Evolutionary conservation across 75 land plant species (phyloP), one percentile per base, ranked within the genome.

Genomic region (Selaginella moellendorffii): DNA sequence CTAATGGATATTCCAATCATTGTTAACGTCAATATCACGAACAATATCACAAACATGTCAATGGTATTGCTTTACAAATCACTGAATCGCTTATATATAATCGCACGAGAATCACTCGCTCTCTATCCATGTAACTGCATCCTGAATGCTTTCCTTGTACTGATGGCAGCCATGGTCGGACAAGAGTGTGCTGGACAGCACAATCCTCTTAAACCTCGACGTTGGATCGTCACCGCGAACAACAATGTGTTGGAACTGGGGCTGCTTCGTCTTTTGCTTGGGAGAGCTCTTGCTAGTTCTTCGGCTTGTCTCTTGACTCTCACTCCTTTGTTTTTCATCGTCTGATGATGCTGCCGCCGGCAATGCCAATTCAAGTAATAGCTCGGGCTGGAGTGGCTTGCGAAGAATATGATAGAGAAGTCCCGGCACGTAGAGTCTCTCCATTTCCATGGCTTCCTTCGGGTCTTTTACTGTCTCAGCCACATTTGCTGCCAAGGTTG

Each of bases 351-450:
- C 14, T 36, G 46, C 5, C 46, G 46, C 5, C 10, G 46, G 46
- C n/a, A 36, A 36, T 5, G 46, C 46, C 14, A 36, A 36, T 5
- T 36, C 46, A 5, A 36, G 14, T 5, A 36, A 5, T 14, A 27
- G 26, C 22, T 18, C 24, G 12, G 42, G 10, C 30, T 65, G 14
- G 0, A 73, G 25, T 22, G 72, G 75, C 23, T 25, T 61, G 2
- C 75, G 54, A 25, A 28, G 25, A 14, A 73, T 63, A 27, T 73
- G 75, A 25, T 31, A 73, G 0, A 67, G 65, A 27, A 54, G 61
- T 5, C 75, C 75, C 17, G 75, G 75, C 25, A 73, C 75, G 62
- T 66, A 72, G 1, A 72, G 63, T 5, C 71, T 67, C 1, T 68
- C 59, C 12, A 12, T 27, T 26, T 25, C 61, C 62, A 72, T 30